phyloP scores from a whole-genome alignment of 805 yeast species.

The Saccharomycopsis babjevae region DNA sequence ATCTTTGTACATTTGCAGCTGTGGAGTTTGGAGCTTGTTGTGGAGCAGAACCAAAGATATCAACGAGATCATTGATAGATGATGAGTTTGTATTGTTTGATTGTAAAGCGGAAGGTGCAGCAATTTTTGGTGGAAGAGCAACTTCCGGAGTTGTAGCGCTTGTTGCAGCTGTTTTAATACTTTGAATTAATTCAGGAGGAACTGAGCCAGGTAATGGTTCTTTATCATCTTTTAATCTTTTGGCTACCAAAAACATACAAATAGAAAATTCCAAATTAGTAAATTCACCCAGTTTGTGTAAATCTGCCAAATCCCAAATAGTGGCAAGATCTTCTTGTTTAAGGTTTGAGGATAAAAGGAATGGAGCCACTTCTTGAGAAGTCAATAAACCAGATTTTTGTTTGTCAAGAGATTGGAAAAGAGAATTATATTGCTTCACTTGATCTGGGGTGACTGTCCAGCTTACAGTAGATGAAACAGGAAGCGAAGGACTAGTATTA shows the following conservation, averaged over 20 bases:
- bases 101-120: conserved; percentile 24
- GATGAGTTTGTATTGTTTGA: not conserved
- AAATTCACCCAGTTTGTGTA: conserved; percentile 76
- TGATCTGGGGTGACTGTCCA: conserved; percentile 66
- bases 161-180: conserved; percentile 22
- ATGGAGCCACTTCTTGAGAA: conserved; percentile 77
- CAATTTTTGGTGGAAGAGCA: conserved; percentile 8
- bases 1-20: conserved; percentile 5
- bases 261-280: conserved; percentile 77
- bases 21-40: conserved; percentile 22
- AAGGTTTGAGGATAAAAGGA: conserved; percentile 79
- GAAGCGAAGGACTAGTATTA: conserved; percentile 16
- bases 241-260: conserved; percentile 88
- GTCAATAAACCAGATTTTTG: conserved; percentile 49
- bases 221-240: conserved; percentile 54
- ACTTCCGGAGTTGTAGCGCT: not conserved
- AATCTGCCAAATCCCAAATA: conserved; percentile 92
- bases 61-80: conserved; percentile 17
- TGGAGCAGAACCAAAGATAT: conserved; percentile 23
- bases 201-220: conserved; percentile 65
- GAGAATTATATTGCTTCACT: conserved; percentile 65
- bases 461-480: conserved; percentile 22
- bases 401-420: conserved; percentile 73
- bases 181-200: conserved; percentile 49
- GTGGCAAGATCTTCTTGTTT: conserved; percentile 76